Evolutionary conservation across 2,329 filamentous ascomycete genomes (phyloP), one percentile per base, ranked within the genome.

Genomic region (Fusarium sororula): DNA sequence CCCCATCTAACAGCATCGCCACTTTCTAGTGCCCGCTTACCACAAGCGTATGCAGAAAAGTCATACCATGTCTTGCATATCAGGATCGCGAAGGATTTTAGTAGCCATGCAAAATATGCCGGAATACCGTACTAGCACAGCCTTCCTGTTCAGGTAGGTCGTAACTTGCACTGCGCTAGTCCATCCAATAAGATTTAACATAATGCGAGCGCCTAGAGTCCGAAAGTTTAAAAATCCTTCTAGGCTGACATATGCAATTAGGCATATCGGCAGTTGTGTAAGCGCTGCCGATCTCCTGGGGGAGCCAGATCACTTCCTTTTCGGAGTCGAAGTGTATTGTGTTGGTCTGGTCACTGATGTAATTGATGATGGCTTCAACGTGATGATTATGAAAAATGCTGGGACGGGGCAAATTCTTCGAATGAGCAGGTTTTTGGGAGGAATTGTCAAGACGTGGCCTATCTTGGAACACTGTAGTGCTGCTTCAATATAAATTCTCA

Each of bases 41-140:
- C n/a, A 2, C 20, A 0, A 28, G 2, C 0, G 5, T 5, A 18
- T 28, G 20, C 51, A 55, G 0, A 28, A n/a, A 15, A 18, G 7
- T 17, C 51, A 18, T n/a, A 4, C 7, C 35, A 28, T 55, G 24
- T 7, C 24, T 41, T 55, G 51, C 24, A 55, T 39, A 22, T 6
- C 14, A 28, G 51, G 32, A 54, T 54, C 7, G 24, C 7, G n/a
- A 54, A 55, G 24, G 51, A n/a, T 28, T 38, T 41, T 28, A 38
- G 35, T 4, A 8, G 1, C 10, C 13, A 26, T 8, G 32, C 10
- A 54, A 28, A 10, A 18, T 4, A 39, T 28, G 51, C 20, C 24
- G 35, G 5, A 6, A 28, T n/a, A 39, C 51, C 24, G 20, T 28
- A 0, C 51, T 22, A 39, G 35, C 35, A 28, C 24, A n/a, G 11